Evolutionary conservation across 768 basidiomycete species (phyloP).

Genomic region (Phaffia tasmanica): DNA sequence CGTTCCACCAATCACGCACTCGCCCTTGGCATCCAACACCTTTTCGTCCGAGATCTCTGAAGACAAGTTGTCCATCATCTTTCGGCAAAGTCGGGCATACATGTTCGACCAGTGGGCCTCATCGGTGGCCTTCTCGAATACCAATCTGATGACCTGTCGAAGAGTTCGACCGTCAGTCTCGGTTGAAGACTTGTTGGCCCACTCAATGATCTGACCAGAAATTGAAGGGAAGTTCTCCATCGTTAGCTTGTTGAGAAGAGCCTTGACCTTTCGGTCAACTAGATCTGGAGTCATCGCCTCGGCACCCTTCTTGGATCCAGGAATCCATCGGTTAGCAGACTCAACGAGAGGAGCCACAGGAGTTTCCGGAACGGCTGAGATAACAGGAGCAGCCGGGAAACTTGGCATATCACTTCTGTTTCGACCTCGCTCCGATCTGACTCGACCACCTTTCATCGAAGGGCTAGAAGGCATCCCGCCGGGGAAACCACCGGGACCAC

Average conservation of each 20-base stretch:
- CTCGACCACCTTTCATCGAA: slow-evolving; percentile 42
- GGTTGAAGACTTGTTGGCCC: slow-evolving; percentile 86
- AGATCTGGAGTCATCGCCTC: slow-evolving; percentile 66
- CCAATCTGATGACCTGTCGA: slow-evolving; percentile 88
- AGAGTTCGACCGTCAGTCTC: slow-evolving; percentile 89
- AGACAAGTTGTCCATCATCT: slow-evolving; percentile 90
- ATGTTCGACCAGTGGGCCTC: slow-evolving; percentile 93
- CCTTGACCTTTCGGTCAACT: slow-evolving; percentile 87
- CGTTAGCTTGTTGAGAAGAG: slow-evolving; percentile 84
- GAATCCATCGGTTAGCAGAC: slow-evolving; percentile 75
- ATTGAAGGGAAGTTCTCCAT: slow-evolving; percentile 95
- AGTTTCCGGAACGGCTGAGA: slow-evolving; percentile 40
- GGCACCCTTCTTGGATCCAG: slow-evolving; percentile 38
- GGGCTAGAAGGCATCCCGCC: slow-evolving; percentile 4
- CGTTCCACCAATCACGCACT: slow-evolving; percentile 82
- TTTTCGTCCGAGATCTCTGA: slow-evolving; percentile 78
- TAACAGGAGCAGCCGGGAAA: slow-evolving; percentile 20
- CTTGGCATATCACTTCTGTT: slow-evolving; percentile 48
- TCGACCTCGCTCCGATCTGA: slow-evolving; percentile 72
- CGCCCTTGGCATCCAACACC: slow-evolving; percentile 67
- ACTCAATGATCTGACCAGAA: slow-evolving; percentile 83
- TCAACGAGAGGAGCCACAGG: slow-evolving; percentile 64
- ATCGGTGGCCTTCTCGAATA: slow-evolving; percentile 95
- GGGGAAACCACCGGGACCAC: slow-evolving; percentile 3
- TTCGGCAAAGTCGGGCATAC: slow-evolving; percentile 88